These are phyloP conservation scores for Sporopachydermia cereana DNA, from an alignment of 1,139 yeast species.

Conservation along the genomic window DNA sequence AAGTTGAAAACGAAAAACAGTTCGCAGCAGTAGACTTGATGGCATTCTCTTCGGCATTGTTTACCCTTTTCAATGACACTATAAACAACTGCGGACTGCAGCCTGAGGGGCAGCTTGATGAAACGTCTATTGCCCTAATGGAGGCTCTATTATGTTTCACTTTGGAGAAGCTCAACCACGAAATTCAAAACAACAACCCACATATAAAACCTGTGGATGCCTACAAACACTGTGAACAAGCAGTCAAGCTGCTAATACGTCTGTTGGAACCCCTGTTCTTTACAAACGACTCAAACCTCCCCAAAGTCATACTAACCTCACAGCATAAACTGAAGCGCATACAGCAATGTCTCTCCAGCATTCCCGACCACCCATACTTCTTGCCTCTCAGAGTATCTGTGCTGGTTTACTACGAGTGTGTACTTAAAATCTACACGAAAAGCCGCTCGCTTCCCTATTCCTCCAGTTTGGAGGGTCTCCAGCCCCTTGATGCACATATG, in stretches of 20 bases:
- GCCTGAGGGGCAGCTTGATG: neutral
- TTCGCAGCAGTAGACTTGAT: neutral
- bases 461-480: neutral
- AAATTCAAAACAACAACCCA: neutral
- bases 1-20: neutral
- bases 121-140: neutral
- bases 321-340: neutral
- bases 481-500: neutral
- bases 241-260: neutral
- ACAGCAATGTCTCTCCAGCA: neutral
- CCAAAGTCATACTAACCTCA: neutral
- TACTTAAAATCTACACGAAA: neutral
- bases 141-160: neutral
- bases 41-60: neutral
- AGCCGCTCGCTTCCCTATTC: neutral
- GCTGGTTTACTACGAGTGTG: neutral
- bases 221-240: neutral
- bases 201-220: neutral
- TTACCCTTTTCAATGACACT: neutral
- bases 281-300: neutral
- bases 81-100: neutral
- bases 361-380: neutral
- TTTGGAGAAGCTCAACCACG: neutral
- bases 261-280: neutral
- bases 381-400: neutral